These are phyloP conservation scores for Clavulina sp. DNA, from an alignment of 768 basidiomycete genomes.

Conservation along the genomic window DNA sequence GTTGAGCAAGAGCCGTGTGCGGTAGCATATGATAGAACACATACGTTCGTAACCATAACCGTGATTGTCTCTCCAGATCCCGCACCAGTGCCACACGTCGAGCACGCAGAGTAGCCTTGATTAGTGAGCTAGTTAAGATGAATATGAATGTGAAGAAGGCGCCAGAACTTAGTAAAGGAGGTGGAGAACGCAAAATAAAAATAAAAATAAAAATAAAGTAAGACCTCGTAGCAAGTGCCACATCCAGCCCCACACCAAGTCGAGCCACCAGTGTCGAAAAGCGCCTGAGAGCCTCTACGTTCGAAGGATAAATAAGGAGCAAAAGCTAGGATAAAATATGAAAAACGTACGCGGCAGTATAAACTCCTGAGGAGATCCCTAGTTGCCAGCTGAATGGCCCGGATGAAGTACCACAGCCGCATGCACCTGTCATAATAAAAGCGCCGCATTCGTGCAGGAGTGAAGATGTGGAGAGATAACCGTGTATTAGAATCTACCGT, in stretches of 20 bases:
- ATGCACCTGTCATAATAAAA: background rate
- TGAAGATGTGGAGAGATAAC: too few species aligned
- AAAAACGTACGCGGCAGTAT: constrained; percentile 3
- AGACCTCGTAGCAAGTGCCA: constrained; percentile 1
- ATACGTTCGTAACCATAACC: constrained; percentile 5
- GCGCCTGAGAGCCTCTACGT: background rate
- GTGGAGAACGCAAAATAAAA: too few species aligned
- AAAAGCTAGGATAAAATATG: too few species aligned
- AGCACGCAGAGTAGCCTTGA: background rate
- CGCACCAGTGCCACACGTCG: background rate
- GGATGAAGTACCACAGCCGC: background rate
- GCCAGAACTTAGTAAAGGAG: background rate
- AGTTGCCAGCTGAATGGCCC: background rate
- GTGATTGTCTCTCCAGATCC: background rate
- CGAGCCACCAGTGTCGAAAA: background rate
- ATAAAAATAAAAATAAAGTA: background rate
- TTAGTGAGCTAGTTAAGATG: background rate
- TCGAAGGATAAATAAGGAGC: background rate
- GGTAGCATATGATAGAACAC: too few species aligned
- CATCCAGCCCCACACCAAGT: constrained; percentile 2
- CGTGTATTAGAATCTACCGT: too few species aligned
- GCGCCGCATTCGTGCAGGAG: background rate
- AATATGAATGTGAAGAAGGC: too few species aligned
- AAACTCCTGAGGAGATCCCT: background rate
- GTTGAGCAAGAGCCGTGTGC: too few species aligned